phyloP scores from a whole-genome alignment of 345 rosid genomes.

The Ricinus communis region DNA sequence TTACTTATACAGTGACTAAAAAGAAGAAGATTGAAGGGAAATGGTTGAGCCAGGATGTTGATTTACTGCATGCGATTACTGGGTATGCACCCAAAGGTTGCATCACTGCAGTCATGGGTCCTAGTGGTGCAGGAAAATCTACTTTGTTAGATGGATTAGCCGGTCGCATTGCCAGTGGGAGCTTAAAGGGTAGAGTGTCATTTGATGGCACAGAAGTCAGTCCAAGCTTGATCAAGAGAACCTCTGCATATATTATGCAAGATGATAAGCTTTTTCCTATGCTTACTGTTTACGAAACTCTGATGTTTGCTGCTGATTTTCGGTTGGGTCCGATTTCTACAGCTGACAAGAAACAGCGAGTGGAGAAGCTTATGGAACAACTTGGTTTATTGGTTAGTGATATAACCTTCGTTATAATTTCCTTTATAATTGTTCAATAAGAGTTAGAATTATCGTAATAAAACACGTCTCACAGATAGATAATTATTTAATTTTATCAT shows the following conservation, averaged over 20 bases:
- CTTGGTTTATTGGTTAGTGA: slow-evolving; percentile 23
- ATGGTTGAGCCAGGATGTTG: slow-evolving; percentile 45
- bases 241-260: slow-evolving; percentile 73
- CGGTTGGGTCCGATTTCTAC: slow-evolving; percentile 45
- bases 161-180: slow-evolving; percentile 58
- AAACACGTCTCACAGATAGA: too few species aligned
- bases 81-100: slow-evolving; percentile 68
- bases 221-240: slow-evolving; percentile 58
- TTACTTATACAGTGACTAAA: slow-evolving; percentile 54
- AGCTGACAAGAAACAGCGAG: slow-evolving; percentile 47
- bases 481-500: too few species aligned
- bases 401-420: too few species aligned
- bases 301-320: slow-evolving; percentile 71
- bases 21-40: slow-evolving; percentile 46
- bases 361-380: slow-evolving; percentile 43
- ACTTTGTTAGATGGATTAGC: slow-evolving; percentile 63
- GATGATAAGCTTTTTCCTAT: slow-evolving; percentile 64
- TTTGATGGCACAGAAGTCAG: slow-evolving; percentile 47
- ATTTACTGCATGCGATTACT: slow-evolving; percentile 51
- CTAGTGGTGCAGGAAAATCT: slow-evolving; percentile 73
- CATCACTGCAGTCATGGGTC: slow-evolving; percentile 71
- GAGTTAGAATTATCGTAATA: too few species aligned
- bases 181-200: slow-evolving; percentile 56
- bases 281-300: slow-evolving; percentile 69
- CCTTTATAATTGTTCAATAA: too few species aligned